These are phyloP conservation scores for Neurospora africana DNA, from an alignment of 495 filamentous ascomycete species.

Conservation along the genomic window DNA sequence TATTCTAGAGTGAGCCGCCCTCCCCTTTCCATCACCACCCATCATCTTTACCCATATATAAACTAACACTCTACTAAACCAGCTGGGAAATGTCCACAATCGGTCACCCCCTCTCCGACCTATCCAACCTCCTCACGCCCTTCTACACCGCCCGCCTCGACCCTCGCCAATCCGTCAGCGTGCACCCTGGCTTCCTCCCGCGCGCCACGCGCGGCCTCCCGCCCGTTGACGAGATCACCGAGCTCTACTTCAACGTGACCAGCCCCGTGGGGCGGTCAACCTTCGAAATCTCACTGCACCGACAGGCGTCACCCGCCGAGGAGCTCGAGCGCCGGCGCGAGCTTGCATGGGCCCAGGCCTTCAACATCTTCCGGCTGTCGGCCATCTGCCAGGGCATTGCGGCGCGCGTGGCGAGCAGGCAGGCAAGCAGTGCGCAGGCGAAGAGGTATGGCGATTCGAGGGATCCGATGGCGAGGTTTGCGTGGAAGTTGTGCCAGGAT, in stretches of 20 bases:
- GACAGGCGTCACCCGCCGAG: slow-evolving; percentile 20
- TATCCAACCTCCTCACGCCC: slow-evolving; percentile 68
- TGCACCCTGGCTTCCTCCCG: slow-evolving; percentile 46
- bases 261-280: slow-evolving; percentile 47
- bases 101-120: slow-evolving; percentile 83
- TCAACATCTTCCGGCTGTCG: slow-evolving; percentile 49
- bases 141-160: slow-evolving; percentile 39
- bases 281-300: slow-evolving; percentile 15
- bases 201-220: slow-evolving; percentile 65
- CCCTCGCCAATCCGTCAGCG: slow-evolving; percentile 15
- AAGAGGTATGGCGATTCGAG: slow-evolving; percentile 56
- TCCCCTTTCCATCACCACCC: neutral
- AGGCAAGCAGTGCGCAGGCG: slow-evolving; percentile 83
- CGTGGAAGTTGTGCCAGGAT: slow-evolving; percentile 48
- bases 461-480: slow-evolving; percentile 57
- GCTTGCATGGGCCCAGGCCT: slow-evolving; percentile 58
- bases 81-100: slow-evolving; percentile 96
- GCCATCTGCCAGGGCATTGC: slow-evolving; percentile 94
- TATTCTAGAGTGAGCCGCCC: slow-evolving; percentile 61
- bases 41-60: neutral
- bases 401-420: slow-evolving; percentile 68
- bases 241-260: slow-evolving; percentile 66
- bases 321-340: slow-evolving; percentile 33
- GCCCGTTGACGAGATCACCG: slow-evolving; percentile 51
- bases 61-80: slow-evolving; percentile 6